Evolutionary conservation across 768 basidiomycete genomes (phyloP).

Genomic region (Boletus pseudopeckii): DNA sequence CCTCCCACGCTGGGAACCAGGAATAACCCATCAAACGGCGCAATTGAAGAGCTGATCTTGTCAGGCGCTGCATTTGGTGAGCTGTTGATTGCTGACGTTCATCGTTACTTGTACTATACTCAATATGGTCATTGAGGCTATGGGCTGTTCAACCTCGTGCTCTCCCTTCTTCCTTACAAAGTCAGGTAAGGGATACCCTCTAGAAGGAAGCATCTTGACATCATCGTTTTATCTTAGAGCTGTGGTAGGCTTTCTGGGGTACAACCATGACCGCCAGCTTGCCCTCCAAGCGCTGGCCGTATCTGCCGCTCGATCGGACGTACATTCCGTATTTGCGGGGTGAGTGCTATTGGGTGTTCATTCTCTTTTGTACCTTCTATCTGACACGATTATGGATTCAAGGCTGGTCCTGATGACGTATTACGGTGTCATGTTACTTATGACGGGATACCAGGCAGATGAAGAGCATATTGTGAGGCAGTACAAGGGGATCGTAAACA

Average conservation of each 20-base stretch:
- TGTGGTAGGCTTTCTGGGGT: slow-evolving; percentile 74
- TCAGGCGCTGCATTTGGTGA: slow-evolving; percentile 76
- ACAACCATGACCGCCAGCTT: slow-evolving; percentile 64
- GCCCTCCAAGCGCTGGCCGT: slow-evolving; percentile 69
- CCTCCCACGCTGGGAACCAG: slow-evolving; percentile 18
- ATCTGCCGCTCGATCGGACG: slow-evolving; percentile 61
- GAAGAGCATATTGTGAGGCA: slow-evolving; percentile 59
- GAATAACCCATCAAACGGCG: slow-evolving; percentile 41
- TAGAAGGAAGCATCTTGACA: neutral
- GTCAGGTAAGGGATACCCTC: slow-evolving; percentile 47
- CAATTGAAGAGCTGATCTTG: slow-evolving; percentile 68
- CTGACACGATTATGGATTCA: neutral
- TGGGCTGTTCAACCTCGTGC: slow-evolving; percentile 77
- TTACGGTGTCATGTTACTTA: slow-evolving; percentile 63
- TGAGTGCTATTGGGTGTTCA: slow-evolving; percentile 31
- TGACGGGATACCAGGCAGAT: slow-evolving; percentile 76
- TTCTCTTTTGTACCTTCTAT: neutral
- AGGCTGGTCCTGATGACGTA: slow-evolving; percentile 83
- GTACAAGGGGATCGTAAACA: slow-evolving; percentile 62
- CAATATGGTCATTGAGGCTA: slow-evolving; percentile 32
- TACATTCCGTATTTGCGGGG: slow-evolving; percentile 78
- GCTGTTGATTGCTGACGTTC: slow-evolving; percentile 13
- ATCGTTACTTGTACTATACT: neutral
- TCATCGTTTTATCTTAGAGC: slow-evolving; percentile 38
- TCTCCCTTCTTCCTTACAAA: slow-evolving; percentile 70